Evolutionary conservation across 495 filamentous ascomycete species (phyloP).

Genomic region (Lichina pygmaea): DNA sequence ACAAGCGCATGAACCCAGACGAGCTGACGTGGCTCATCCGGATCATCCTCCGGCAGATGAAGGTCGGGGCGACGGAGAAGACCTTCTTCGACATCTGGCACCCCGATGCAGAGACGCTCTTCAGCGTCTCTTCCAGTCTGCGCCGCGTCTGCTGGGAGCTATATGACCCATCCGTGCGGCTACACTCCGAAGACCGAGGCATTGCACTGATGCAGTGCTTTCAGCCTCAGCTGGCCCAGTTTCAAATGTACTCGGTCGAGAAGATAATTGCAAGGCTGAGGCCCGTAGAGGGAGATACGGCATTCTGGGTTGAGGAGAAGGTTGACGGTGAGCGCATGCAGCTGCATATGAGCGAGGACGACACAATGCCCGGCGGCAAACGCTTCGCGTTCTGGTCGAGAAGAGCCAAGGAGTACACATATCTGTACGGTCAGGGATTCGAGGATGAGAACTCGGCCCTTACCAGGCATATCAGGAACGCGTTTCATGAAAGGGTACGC

Average conservation of each 20-base stretch:
- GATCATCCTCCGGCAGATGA: conserved; percentile 91
- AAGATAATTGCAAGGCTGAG: conserved; percentile 52
- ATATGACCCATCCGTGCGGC: conserved; percentile 42
- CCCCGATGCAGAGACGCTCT: conserved; percentile 70
- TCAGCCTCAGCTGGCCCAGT: conserved; percentile 88
- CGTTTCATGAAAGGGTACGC: conserved; percentile 50
- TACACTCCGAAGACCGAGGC: conserved; percentile 48
- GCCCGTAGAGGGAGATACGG: conserved; percentile 35
- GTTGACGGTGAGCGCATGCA: conserved; percentile 94
- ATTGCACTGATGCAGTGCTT: conserved; percentile 84
- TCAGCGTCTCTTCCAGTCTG: conserved; percentile 75
- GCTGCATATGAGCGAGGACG: conserved; percentile 66
- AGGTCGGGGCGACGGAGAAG: conserved; percentile 86
- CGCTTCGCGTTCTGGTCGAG: conserved; percentile 80
- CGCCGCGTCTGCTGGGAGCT: conserved; percentile 91
- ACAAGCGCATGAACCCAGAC: conserved; percentile 73
- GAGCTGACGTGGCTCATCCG: conserved; percentile 87
- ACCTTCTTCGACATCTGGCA: conserved; percentile 85
- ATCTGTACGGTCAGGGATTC: conserved; percentile 63
- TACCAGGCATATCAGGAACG: conserved; percentile 50
- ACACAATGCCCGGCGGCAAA: conserved; percentile 34
- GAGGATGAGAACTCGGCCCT: conserved; percentile 52
- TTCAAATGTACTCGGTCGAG: conserved; percentile 72
- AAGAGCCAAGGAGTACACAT: conserved; percentile 91
- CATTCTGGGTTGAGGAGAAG: conserved; percentile 97